Percentiles rank a stretch among this genome's conserved stretches.
These are phyloP conservation scores for Blastobotrys malaysiensis DNA, from an alignment of 1,139 yeast species.

Conservation along the genomic window DNA sequence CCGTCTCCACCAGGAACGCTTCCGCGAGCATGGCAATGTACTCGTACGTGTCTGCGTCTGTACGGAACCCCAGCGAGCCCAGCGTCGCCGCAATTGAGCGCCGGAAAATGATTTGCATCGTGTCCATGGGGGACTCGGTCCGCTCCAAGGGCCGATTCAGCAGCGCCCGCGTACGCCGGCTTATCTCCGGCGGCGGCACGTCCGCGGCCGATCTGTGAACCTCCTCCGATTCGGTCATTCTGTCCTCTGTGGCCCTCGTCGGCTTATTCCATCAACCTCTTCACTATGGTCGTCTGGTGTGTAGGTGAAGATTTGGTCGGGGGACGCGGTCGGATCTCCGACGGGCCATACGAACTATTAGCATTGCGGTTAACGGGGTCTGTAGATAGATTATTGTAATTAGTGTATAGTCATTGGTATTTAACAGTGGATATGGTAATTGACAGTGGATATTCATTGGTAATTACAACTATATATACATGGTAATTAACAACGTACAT, in stretches of 20 bases:
- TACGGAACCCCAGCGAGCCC: slow-evolving; percentile 22
- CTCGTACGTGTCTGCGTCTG: slow-evolving; percentile 25
- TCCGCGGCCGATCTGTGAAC: no score
- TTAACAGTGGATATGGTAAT: no score
- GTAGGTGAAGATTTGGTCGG: neutral
- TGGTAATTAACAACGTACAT: no score
- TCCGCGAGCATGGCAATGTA: slow-evolving; percentile 38
- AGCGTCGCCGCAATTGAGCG: slow-evolving; percentile 27
- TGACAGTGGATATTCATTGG: no score
- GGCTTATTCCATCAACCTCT: neutral
- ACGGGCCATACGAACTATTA: no score
- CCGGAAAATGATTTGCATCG: slow-evolving; percentile 22
- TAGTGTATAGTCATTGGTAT: no score
- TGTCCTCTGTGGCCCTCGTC: neutral
- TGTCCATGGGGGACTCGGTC: slow-evolving; percentile 6
- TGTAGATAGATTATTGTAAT: no score
- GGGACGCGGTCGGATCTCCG: neutral
- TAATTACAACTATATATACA: no score
- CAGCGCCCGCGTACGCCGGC: slow-evolving; percentile 6
- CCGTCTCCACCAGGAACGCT: slow-evolving; percentile 46
- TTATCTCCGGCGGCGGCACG: neutral
- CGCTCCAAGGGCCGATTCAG: slow-evolving; percentile 5
- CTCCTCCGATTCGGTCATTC: neutral
- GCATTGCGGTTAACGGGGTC: no score
- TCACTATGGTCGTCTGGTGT: neutral